Evolutionary conservation across 176 grass and related monocot species (phyloP).

Genomic region (Oryza nivara): DNA sequence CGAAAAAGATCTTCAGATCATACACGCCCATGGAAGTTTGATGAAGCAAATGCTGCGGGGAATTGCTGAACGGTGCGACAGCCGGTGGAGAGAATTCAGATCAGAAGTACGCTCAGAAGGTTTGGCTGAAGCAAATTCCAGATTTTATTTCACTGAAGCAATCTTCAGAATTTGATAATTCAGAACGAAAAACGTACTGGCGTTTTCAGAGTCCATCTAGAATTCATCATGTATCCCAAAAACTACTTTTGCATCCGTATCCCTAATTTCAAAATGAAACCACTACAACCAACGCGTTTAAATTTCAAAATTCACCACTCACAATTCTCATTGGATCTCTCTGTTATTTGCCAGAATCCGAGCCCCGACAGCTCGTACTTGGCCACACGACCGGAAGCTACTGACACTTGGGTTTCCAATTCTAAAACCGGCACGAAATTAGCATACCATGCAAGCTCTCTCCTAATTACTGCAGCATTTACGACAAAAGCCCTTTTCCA

Average conservation of each 20-base stretch:
- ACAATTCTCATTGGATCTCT: not conserved
- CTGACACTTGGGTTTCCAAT: conserved; percentile 14
- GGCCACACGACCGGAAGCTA: not conserved
- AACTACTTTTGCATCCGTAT: not conserved
- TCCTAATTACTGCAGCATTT: conserved; percentile 16
- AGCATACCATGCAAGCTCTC: not conserved
- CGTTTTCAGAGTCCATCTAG: not conserved
- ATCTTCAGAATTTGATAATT: not conserved
- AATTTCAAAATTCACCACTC: conserved; percentile 23
- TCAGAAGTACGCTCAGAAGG: not conserved
- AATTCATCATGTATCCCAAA: not conserved
- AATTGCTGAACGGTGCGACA: not conserved
- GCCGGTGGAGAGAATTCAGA: not conserved
- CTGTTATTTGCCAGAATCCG: conserved; percentile 19
- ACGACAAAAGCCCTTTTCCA: conserved; percentile 12
- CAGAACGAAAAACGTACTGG: not conserved
- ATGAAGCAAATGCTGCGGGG: not conserved
- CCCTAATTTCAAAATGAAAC: not conserved
- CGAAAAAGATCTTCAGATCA: not conserved
- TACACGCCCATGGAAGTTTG: not conserved
- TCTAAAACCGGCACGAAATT: not conserved
- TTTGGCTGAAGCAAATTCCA: not conserved
- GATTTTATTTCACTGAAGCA: not conserved
- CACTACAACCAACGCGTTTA: not conserved
- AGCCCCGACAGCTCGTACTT: conserved; percentile 42